Evolutionary conservation across 129 eudicot species (phyloP).

Genomic region (Daucus carota): DNA sequence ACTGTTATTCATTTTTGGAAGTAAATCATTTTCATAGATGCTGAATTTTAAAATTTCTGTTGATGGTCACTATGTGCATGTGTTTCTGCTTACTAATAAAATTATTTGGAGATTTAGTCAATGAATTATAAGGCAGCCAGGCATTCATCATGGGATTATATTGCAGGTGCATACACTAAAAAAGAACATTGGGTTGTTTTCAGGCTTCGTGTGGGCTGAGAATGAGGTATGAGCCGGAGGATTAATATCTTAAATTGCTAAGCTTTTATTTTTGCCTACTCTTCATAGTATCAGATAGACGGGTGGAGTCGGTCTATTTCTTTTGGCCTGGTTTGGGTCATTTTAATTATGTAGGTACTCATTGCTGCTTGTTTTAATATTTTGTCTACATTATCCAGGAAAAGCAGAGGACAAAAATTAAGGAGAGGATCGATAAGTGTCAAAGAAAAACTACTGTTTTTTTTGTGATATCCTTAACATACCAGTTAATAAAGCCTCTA

Average conservation of each 20-base stretch:
- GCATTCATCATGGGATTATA: not conserved
- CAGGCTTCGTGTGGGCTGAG: slow-evolving; percentile 48
- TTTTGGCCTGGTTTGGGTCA: not conserved
- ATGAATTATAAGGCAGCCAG: not conserved
- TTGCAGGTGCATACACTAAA: slow-evolving; percentile 41
- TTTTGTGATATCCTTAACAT: slow-evolving; percentile 81
- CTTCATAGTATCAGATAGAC: not conserved
- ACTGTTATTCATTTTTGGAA: not conserved
- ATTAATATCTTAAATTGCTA: not conserved
- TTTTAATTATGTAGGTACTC: not conserved
- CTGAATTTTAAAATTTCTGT: not conserved
- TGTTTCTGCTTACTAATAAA: not conserved
- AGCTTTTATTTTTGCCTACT: not conserved
- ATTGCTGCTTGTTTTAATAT: not conserved
- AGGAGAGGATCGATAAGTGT: slow-evolving; percentile 80
- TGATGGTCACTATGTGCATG: not conserved
- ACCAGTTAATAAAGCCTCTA: slow-evolving; percentile 31
- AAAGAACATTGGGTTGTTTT: slow-evolving; percentile 43
- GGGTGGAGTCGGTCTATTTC: not conserved
- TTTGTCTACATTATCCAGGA: slow-evolving; percentile 20
- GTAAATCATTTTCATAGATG: not conserved
- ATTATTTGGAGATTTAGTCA: not conserved
- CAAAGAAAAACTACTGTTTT: slow-evolving; percentile 60
- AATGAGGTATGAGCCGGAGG: slow-evolving; percentile 28
- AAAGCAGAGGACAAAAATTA: slow-evolving; percentile 42